Evolutionary conservation across 2,329 filamentous ascomycete genomes (phyloP).

Genomic region (Trichoderma sp.): DNA sequence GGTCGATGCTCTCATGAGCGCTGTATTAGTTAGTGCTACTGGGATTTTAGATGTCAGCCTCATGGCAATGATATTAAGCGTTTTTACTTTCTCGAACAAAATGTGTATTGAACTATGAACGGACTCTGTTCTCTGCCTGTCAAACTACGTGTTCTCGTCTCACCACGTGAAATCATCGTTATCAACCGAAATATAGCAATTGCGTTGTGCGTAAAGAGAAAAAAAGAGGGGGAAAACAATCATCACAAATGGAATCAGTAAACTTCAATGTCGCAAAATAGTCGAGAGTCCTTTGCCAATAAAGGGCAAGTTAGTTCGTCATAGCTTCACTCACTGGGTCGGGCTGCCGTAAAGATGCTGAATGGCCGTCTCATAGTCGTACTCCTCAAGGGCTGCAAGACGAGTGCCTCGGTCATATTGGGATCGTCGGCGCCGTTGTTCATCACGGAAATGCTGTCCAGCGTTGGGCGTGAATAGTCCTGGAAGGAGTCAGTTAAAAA

Average conservation of each 20-base stretch:
- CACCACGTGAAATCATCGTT: conserved; percentile 24
- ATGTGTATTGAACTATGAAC: conserved; percentile 3
- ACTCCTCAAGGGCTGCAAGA: conserved; percentile 67
- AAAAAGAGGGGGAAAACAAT: background rate
- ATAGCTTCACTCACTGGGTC: background rate
- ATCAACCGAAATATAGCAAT: conserved; percentile 26
- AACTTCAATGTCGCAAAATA: conserved; percentile 11
- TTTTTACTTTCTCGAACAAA: background rate
- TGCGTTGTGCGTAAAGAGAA: background rate
- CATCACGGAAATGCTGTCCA: conserved; percentile 70
- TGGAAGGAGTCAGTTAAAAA: conserved; percentile 34
- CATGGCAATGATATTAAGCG: conserved; percentile 6
- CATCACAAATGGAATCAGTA: conserved; percentile 18
- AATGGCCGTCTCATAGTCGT: conserved; percentile 50
- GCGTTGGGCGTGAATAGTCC: conserved; percentile 80
- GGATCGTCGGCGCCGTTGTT: conserved; percentile 74
- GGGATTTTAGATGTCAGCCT: background rate
- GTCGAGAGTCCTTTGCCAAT: background rate
- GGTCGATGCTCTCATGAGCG: background rate
- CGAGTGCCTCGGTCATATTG: conserved; percentile 81
- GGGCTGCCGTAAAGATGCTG: conserved; percentile 40
- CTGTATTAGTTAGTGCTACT: background rate
- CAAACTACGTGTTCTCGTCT: conserved; percentile 22
- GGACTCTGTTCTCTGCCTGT: background rate
- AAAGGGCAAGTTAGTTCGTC: background rate